Evolutionary conservation across 1,139 yeast genomes (phyloP), one percentile per base, ranked within the genome.

Genomic region (Maudiozyma humilis): DNA sequence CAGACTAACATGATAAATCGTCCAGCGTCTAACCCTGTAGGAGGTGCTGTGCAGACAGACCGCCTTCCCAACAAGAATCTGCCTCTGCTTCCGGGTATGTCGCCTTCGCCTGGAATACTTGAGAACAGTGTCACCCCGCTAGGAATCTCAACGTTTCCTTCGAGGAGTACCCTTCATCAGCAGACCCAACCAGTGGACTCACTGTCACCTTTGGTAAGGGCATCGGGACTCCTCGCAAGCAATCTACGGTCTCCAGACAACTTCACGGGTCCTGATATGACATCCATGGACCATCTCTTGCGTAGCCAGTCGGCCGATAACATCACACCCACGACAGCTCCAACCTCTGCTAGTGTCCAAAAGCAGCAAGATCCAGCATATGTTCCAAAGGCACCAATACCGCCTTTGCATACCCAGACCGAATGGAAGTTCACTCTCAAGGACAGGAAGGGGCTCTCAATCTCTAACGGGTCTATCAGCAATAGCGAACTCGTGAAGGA

Each of bases 401-500:
- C 54, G 29, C 60, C 65, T 13, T 36, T 25, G 15, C 32, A 52
- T 1, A 58, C 66, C 1, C 62, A 59, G 32, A 63, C 64, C 25
- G 72, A 69, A 47, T 69, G 72, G 72, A 67, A 65, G 50, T 62
- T 62, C 47, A 55, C 66, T 36, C 45, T 72, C 48, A 63, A 66
- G 50, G 65, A 67, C 44, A 57, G 63, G 2, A 52, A 62, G 7
- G 70, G 68, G 2, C 42, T 62, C 3, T 59, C 70, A 2, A 44
- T 67, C 4, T 61, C 70, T 0, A 62, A 66, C 17, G 87, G 87
- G 1, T 54, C 62, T 5, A 79, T 82, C 2, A 64, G 67, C 32
- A 68, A 70, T 37, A 73, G 76, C 47, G 78, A 73, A 31, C 55
- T 75, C 16, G 88, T 76, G 0, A 77, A 76, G 42, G 69, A 72